Evolutionary conservation across 768 basidiomycete species (phyloP), one percentile per base, ranked within the genome.

Genomic region (Lentinula lateritia): DNA sequence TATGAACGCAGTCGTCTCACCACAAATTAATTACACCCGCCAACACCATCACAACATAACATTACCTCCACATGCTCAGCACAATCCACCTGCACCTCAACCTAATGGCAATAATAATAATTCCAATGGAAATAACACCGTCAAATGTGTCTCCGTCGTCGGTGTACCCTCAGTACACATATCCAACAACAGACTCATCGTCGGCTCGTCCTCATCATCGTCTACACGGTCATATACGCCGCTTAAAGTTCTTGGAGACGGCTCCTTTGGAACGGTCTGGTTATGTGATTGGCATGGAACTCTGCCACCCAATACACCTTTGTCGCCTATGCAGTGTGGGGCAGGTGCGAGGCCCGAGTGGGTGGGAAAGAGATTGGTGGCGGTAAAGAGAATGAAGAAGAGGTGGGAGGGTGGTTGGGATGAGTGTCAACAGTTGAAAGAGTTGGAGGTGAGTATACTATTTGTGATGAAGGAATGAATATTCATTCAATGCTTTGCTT

Each of bases 241-340:
- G 53, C 84, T 98, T 80, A 98, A 98, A 79, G 89, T 92, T 64
- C 85, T 99, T 73, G 97, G 97, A 45, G 96, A 98, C 73, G 97
- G 97, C 60, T 98, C 96, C 6, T 98, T 99, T 71, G 97, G 97
- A 56, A 98, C 95, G 3, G 97, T 99, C 66, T 94, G 92, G 88
- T 83, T 99, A 67, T 97, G 95, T 75, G 97, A 99, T 82, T 99
- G 96, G 96, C 94, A 97, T 81, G 93, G 92, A 70, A 86, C 91
- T 64, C 80, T 98, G 71, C 93, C 94, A 72, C 88, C 93, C 73
- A 90, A 92, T 80, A 92, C 92, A 56, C 88, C 89, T 46, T 76
- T 93, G 64, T 94, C 94, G 20, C 91, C 95, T 41, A 97, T 97
- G 95, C 95, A 97, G 73, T 93, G 93, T 75, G 92, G 93, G 53